These are phyloP conservation scores for Gastrodia elata DNA, from an alignment of 106 monocot genomes.

Conservation along the genomic window DNA sequence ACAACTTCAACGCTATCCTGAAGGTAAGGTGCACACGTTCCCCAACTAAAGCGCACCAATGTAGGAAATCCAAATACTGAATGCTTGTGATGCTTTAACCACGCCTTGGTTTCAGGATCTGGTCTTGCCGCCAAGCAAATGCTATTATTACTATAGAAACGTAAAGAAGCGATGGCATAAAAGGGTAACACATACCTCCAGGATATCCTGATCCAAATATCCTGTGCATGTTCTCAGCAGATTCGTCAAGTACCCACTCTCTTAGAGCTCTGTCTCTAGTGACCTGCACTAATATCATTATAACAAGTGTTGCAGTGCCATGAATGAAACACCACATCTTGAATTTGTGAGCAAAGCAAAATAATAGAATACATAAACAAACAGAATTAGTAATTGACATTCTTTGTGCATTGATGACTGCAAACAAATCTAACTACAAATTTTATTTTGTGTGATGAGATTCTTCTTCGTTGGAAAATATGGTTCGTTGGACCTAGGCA, in stretches of 20 bases:
- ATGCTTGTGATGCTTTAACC: conserved; percentile 75
- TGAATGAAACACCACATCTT: not conserved
- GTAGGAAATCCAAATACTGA: conserved; percentile 81
- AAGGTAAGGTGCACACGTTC: conserved; percentile 71
- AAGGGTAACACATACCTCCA: conserved; percentile 33
- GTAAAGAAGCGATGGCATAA: not conserved
- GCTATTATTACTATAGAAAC: not conserved
- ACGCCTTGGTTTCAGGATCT: conserved; percentile 90
- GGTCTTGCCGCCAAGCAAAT: not conserved
- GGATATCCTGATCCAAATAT: conserved; percentile 86
- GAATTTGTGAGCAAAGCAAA: not conserved
- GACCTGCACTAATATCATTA: conserved; percentile 28
- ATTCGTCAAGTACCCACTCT: conserved; percentile 72
- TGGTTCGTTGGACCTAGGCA: no score
- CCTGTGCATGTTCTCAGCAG: conserved; percentile 52
- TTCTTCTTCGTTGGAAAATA: no score
- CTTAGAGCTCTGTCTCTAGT: conserved; percentile 65
- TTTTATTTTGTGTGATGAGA: not conserved
- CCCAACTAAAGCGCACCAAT: conserved; percentile 93
- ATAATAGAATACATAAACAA: not conserved
- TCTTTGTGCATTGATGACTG: not conserved
- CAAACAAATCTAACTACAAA: not conserved
- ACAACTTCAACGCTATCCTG: conserved; percentile 61
- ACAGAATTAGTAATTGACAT: not conserved
- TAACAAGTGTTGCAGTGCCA: not conserved